Evolutionary conservation across 345 rosid species (phyloP).

Genomic region (Chamaenerion angustifolium): DNA sequence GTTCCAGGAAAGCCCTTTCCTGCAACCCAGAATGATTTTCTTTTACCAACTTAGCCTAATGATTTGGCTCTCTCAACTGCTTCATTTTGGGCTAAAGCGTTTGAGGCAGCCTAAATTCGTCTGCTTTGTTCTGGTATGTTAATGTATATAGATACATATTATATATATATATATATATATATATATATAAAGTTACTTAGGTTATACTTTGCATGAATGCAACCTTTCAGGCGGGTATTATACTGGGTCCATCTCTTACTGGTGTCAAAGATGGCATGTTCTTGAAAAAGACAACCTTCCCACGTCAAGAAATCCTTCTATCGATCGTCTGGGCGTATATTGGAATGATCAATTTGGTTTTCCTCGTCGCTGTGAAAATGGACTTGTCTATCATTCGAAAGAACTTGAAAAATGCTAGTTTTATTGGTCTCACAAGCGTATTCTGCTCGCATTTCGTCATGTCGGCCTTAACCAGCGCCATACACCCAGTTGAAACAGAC

Average conservation of each 20-base stretch:
- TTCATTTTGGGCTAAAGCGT: not conserved
- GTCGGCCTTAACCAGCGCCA: too few species aligned
- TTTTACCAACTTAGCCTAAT: not conserved
- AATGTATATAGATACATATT: not conserved
- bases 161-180: not conserved
- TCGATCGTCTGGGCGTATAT: not conserved
- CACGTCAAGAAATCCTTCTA: not conserved
- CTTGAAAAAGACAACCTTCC: not conserved
- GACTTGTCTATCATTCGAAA: conserved; percentile 1
- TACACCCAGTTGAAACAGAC: too few species aligned
- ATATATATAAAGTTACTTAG: not conserved
- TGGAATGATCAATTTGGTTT: conserved; percentile 2
- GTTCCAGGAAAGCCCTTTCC: not conserved
- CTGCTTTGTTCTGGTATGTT: not conserved
- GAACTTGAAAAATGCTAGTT: not conserved
- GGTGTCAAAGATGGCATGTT: not conserved
- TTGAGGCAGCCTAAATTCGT: conserved; percentile 5
- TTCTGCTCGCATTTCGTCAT: not conserved
- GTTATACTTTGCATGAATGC: not conserved
- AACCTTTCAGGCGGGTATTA: conserved; percentile 8
- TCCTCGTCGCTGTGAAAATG: conserved; percentile 7
- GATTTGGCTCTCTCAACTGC: not conserved
- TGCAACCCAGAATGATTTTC: not conserved
- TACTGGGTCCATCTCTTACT: not conserved
- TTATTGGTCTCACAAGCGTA: conserved; percentile 1